These are phyloP conservation scores for Vitis vinifera DNA, from an alignment of 164 flowering plant genomes.

Conservation along the genomic window ASM3070453v1 NC_081822.1:983001-983500, in stretches of 20 bases:
- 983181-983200: slow-evolving; percentile 84
- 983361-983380: no score
- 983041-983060: background rate
- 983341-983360: no score
- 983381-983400: no score
- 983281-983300: no score
- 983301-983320: no score
- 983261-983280: no score
- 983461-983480: no score
- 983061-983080: background rate
- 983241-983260: background rate
- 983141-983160: slow-evolving; percentile 77
- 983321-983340: no score
- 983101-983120: slow-evolving; percentile 46
- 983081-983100: background rate
- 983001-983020: slow-evolving; percentile 58
- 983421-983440: no score
- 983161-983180: slow-evolving; percentile 98
- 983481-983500: no score
- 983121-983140: slow-evolving; percentile 99
- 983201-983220: background rate
- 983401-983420: no score
- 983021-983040: slow-evolving; percentile 81
- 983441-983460: no score
- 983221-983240: background rate